Conservation (phyloP, 2,329 filamentous ascomycete species). For the Chaetomiaceae sp. region DNA sequence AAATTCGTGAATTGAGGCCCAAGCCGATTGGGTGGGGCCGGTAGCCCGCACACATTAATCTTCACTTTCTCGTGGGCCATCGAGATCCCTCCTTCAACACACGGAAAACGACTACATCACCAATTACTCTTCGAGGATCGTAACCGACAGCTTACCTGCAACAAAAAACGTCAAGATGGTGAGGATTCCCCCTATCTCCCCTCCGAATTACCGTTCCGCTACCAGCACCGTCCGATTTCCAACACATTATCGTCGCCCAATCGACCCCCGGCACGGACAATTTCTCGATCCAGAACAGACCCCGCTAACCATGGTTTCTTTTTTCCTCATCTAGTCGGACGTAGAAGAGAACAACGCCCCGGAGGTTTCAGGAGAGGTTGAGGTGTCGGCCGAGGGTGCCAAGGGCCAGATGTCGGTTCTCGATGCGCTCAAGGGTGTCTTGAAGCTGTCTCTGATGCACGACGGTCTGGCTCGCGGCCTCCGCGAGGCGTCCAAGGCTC, state of each 20-base stretch:
- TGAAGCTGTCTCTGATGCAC: conserved; percentile 99
- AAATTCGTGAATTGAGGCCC: conserved; percentile 14
- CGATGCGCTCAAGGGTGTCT: conserved; percentile 96
- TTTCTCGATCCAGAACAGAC: conserved; percentile 4
- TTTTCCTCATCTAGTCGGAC: conserved; percentile 70
- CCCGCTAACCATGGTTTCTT: conserved; percentile 22
- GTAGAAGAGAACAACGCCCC: conserved; percentile 98
- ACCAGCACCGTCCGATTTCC: neutral
- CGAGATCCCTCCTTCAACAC: conserved; percentile 17
- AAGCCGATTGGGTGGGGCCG: conserved; percentile 22
- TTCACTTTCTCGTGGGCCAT: conserved; percentile 15
- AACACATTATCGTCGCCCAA: neutral
- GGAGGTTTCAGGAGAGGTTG: conserved; percentile 83
- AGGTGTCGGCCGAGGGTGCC: conserved; percentile 86
- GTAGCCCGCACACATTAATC: conserved; percentile 24
- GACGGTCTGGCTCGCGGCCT: conserved; percentile 98
- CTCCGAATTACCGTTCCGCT: neutral
- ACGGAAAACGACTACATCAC: conserved; percentile 18
- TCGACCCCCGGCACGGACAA: neutral
- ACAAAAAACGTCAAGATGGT: conserved; percentile 57
- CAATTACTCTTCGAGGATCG: conserved; percentile 62
- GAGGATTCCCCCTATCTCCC: conserved; percentile 32
- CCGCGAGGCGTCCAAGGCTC: conserved; percentile 96
- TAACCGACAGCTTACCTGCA: conserved; percentile 51
- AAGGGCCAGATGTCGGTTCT: conserved; percentile 97